Percentiles rank a stretch among this genome's conserved stretches.
These are phyloP conservation scores for Colletotrichum caudatum DNA, from an alignment of 2,329 filamentous ascomycete genomes.

Conservation along the genomic window DNA sequence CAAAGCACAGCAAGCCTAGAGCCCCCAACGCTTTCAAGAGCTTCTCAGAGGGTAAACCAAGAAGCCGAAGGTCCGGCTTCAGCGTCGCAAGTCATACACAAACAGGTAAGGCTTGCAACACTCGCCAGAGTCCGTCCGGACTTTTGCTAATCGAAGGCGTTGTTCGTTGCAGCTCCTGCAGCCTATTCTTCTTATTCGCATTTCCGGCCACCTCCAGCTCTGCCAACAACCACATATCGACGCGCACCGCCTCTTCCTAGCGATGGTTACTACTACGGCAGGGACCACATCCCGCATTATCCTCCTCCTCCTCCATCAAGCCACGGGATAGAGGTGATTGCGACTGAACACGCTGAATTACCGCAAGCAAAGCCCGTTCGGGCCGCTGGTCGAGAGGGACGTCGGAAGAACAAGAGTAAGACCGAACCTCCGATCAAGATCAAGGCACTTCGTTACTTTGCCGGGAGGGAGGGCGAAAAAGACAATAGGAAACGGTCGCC, in stretches of 20 bases:
- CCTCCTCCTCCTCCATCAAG: background rate
- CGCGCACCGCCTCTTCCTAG: background rate
- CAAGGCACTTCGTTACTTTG: background rate
- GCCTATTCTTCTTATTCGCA: background rate
- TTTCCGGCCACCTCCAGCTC: background rate
- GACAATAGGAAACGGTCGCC: slow-evolving; percentile 1
- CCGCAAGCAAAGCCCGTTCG: background rate
- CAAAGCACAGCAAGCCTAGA: slow-evolving; percentile 3
- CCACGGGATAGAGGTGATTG: background rate
- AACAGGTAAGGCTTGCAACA: slow-evolving; percentile 2
- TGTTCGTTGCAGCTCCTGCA: background rate
- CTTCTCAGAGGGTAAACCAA: background rate
- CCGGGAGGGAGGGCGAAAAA: background rate
- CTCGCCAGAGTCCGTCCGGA: background rate
- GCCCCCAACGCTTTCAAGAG: background rate
- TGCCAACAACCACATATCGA: background rate
- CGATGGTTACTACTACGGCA: background rate
- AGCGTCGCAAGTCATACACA: background rate
- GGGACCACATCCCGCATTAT: background rate
- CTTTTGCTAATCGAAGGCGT: background rate
- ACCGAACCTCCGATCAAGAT: background rate
- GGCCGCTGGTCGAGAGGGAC: background rate
- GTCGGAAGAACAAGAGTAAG: background rate
- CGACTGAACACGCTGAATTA: background rate
- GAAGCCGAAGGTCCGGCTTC: slow-evolving; percentile 5